These are phyloP conservation scores for Brassica rapa DNA, from an alignment of 345 rosid genomes.

Conservation along the genomic window DNA sequence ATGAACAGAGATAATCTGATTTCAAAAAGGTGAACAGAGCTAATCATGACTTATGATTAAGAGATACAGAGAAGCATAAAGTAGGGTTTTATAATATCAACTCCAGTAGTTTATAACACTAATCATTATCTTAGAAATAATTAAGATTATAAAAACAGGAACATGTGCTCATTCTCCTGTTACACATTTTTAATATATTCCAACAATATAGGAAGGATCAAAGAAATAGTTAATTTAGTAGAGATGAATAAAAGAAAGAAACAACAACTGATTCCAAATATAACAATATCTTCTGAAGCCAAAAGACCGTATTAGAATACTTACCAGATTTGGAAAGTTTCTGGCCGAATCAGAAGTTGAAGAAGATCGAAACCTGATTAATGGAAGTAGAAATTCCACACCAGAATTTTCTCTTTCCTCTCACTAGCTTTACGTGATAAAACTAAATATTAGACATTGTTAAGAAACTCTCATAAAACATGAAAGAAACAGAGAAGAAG, in stretches of 20 bases:
- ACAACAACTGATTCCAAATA: constrained; percentile 19
- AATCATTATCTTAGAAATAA: constrained; percentile 14
- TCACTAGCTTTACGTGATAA: constrained; percentile 14
- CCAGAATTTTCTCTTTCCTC: background rate
- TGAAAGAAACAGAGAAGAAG: constrained; percentile 37
- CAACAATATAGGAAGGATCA: background rate
- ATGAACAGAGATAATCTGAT: constrained; percentile 6
- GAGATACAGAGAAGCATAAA: constrained; percentile 6
- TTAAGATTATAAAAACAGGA: background rate
- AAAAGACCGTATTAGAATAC: background rate
- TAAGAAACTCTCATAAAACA: background rate
- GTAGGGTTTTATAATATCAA: background rate
- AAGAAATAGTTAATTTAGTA: background rate
- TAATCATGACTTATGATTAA: constrained; percentile 14
- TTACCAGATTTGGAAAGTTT: constrained; percentile 37
- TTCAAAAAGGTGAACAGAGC: background rate
- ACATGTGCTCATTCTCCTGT: background rate
- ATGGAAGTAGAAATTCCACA: constrained; percentile 30
- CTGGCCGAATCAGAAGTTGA: constrained; percentile 29
- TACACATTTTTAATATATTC: background rate
- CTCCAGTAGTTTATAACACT: background rate
- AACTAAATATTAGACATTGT: background rate
- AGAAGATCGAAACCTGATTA: constrained; percentile 4
- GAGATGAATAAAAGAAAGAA: background rate
- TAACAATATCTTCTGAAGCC: constrained; percentile 3